Evolutionary conservation across 345 rosid genomes (phyloP), one percentile per base, ranked within the genome.

Genomic region (Cardamine chenopodiifolia): DNA sequence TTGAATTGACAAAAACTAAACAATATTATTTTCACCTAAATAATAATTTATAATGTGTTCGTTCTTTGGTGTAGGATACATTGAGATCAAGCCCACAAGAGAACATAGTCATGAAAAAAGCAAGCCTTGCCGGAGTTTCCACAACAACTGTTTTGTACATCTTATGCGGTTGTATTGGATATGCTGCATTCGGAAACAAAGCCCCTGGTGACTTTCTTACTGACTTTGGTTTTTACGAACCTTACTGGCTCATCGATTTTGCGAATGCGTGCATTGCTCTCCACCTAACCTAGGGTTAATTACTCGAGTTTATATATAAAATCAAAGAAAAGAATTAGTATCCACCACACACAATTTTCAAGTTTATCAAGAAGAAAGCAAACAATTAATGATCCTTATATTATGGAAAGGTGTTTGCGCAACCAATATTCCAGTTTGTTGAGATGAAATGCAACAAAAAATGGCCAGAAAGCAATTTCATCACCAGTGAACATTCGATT

Each of bases 201-300:
- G 14, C 40, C 14, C 40, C 40, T 37, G 40, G 40, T 37, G 40
- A 91, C 79, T 85, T 94, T 81, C 91, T 94, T 26, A 90, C 97
- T 0, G 98, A 91, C 2, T 91, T 91, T 20, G 98, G 95, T 6
- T 94, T 91, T 81, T 89, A 82, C 32, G 96, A 91, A 29, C 98
- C 98, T 10, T 91, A 79, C 52, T 90, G 93, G 98, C 81, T 94
- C 26, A 62, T 91, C 5, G 97, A 94, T 73, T 29, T 94, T 1
- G 98, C 97, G 28, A 94, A 94, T 49, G 76, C 85, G 18, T 91
- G 96, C 85, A 87, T 94, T 2, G 97, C 86, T 11, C 1, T 88
- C 71, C 98, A 94, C 74, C 87, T 94, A 2, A 56, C 88, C 0
- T 23, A 17, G 14, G 39, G 28, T 26, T 60, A 22, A 20, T 20